Base-by-base conservation (phyloP, 1,284 basidiomycete genomes). In the Singerocomus inundabilis region DNA sequence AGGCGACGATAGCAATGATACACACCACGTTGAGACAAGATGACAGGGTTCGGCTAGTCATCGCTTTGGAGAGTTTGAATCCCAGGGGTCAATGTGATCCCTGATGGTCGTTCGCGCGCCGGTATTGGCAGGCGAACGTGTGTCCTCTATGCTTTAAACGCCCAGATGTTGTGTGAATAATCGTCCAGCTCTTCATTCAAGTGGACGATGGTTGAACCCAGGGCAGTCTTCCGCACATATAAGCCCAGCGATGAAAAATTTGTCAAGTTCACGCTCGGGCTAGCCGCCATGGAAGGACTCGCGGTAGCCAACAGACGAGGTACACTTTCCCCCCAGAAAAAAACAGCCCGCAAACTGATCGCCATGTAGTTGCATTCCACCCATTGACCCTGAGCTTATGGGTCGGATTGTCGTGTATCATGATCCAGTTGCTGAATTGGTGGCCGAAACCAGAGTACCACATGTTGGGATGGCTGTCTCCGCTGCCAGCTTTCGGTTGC, bases 251-350 rank as follows among this genome's bases (percentile, higher is more conserved):
- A 91, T 64, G 71, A 78, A 46, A 83, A 80, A 57, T 63, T 75
- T 8, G 77, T 82, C 31, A 79, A 77, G 48, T 88, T 90, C 68
- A 74, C 79, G 54, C 69, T 91, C 16, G 85, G 82, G 28, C 84
- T 87, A 61, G 73, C 81, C 8, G 73, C 78, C 41, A 84, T 92
- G 80, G 86, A 89, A 61, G 74, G 76, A 18, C 76, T 92, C 30
- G 83, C 85, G 6, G 68, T 73, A 11, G 88, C 88, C 24, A 93
- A 93, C 63, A 73, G 70, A 51, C 72, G 70, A 67, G 71, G 90
- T 87, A 56, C 39, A 73, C 67, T 21, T 4, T 6, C 3, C 8
- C 24, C 15, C 2, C 21, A 21, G 4, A 11, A 34, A 28, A 18
- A 39, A 38, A 38, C 16, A 33, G 1, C 7, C 13, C 32, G 24